These are phyloP conservation scores for Sequoia sempervirens DNA, from an alignment of 75 land plant species.

Conservation along the genomic window DNA sequence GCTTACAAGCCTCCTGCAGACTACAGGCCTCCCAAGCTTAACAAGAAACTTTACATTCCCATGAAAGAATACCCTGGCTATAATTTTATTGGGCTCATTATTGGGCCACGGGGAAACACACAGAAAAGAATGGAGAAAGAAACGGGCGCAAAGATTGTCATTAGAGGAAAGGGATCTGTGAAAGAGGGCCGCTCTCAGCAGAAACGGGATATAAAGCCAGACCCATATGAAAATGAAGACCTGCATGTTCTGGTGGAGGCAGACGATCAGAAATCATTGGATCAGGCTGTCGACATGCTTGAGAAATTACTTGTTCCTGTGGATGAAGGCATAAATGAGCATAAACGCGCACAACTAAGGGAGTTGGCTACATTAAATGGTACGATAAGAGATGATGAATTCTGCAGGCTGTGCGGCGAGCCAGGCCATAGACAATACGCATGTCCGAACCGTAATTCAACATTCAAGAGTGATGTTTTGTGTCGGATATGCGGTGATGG, in stretches of 20 bases:
- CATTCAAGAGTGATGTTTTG: constrained; percentile 48
- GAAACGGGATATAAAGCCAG: constrained; percentile 79
- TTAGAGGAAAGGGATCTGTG: constrained; percentile 89
- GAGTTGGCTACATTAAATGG: constrained; percentile 95
- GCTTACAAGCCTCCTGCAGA: constrained; percentile 93
- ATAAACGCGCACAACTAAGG: constrained; percentile 85
- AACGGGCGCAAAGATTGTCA: constrained; percentile 96
- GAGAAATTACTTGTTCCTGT: constrained; percentile 90
- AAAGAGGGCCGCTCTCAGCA: constrained; percentile 85
- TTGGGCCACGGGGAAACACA: constrained; percentile 98
- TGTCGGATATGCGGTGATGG: constrained; percentile 97
- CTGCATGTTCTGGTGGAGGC: constrained; percentile 97
- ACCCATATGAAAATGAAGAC: constrained; percentile 90
- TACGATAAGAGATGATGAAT: constrained; percentile 87
- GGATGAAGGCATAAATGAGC: constrained; percentile 91
- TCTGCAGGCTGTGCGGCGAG: constrained; percentile 89
- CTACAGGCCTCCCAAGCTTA: constrained; percentile 84
- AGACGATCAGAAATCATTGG: constrained; percentile 79
- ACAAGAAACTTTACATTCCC: constrained; percentile 95
- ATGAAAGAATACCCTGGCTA: constrained; percentile 95
- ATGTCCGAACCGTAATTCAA: constrained; percentile 53
- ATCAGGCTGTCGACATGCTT: constrained; percentile 89
- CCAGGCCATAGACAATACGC: constrained; percentile 92
- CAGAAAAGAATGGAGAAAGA: constrained; percentile 99
- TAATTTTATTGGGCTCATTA: constrained; percentile 92